Evolutionary conservation across 2,329 filamentous ascomycete species (phyloP), one percentile per base, ranked within the genome.

Genomic region (Fusarium scirpi): DNA sequence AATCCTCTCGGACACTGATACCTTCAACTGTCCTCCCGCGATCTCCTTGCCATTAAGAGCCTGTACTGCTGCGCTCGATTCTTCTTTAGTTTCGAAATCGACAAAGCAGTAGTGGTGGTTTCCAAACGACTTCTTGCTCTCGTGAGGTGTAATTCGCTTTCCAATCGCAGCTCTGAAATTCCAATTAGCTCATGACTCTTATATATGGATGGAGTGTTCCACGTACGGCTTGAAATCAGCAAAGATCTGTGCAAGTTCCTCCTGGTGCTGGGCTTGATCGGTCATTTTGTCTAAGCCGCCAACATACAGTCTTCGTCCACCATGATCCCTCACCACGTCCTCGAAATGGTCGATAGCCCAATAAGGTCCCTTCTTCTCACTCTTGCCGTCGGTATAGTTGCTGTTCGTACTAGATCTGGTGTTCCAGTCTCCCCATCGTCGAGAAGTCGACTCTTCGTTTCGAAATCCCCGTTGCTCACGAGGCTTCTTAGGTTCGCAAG

Each of bases 81-180:
- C 85, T 55, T 88, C 84, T 1, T 80, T 76, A 8, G 83, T 86
- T 49, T 80, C 81, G 59, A 91, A 85, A 72, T 91, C 89, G n/a
- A 91, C 87, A 63, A 91, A 91, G 71, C 88, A 87, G 77, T 89
- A 91, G 78, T 91, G 86, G 74, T 89, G 84, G 67, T 87, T 85
- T 30, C 87, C 87, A 0, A 82, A 81, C n/a, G 81, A 77, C 27
- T 80, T 81, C 62, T 84, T 90, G 74, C 79, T 87, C 74, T 81
- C 88, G 76, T 83, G 89, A 67, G 85, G 88, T 48, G 84, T 90
- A 82, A 87, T 91, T 20, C 84, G 80, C 70, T 86, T 86, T 69
- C 84, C 81, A 48, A 86, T 81, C 1, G 69, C 70, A 18, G 49
- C 43, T 5, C 69, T 73, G 10, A 11, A 32, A 29, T 11, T 3